Conservation (phyloP, 2,329 filamentous ascomycete genomes). For the Stagonosporopsis tanaceti region DNA sequence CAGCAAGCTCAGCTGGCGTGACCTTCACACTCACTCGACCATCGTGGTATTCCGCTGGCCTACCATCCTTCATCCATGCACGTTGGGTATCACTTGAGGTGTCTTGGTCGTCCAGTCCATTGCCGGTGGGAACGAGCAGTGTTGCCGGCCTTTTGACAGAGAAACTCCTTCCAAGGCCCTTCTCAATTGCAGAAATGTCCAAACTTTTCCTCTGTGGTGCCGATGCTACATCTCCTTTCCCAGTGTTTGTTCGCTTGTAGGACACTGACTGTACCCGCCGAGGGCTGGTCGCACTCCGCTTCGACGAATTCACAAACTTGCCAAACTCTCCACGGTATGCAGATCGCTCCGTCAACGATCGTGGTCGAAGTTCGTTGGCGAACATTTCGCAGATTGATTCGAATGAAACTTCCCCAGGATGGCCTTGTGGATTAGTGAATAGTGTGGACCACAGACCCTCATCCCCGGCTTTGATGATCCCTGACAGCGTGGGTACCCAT, state of each 20-base stretch:
- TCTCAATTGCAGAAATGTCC: conserved; percentile 27
- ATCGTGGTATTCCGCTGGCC: conserved; percentile 27
- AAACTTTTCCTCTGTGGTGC: conserved; percentile 29
- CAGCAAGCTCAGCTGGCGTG: conserved; percentile 34
- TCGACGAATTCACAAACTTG: conserved; percentile 32
- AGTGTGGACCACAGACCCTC: conserved; percentile 38
- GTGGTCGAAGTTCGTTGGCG: conserved; percentile 32
- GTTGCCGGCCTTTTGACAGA: conserved; percentile 27
- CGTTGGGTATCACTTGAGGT: conserved; percentile 13
- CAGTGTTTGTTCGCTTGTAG: conserved; percentile 15
- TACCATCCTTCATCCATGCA: conserved; percentile 39
- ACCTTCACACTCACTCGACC: conserved; percentile 29
- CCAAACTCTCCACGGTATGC: conserved; percentile 34
- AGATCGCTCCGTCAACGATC: conserved; percentile 31
- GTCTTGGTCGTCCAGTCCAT: conserved; percentile 15
- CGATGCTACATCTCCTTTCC: conserved; percentile 21
- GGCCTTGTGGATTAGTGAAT: conserved; percentile 32
- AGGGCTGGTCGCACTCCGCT: conserved; percentile 18
- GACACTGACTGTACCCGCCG: conserved; percentile 34
- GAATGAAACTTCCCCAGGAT: conserved; percentile 35
- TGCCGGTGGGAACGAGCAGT: conserved; percentile 23
- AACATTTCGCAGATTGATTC: conserved; percentile 39
- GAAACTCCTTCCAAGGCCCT: conserved; percentile 24
- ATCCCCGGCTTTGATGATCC: conserved; percentile 45
- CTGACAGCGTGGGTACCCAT: conserved; percentile 40